Conservation (phyloP, 306 rosid species). For the Quercus dentata region DNA sequence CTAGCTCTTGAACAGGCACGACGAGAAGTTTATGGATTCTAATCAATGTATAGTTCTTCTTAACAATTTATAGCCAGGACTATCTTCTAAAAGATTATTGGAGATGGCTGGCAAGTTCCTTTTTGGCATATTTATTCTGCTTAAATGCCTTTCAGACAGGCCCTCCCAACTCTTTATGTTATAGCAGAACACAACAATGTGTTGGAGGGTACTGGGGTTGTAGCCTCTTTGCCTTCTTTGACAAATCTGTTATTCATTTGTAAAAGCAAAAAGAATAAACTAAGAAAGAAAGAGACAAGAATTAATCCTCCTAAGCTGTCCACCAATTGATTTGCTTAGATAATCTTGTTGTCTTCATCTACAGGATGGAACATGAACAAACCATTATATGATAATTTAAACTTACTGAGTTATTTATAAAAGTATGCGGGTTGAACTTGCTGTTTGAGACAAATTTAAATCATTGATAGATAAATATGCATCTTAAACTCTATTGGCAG, state of each 20-base stretch:
- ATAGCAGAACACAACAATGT: not conserved
- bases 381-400: not conserved
- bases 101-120: not conserved
- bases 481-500: conserved; percentile 41
- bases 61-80: not conserved
- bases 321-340: not conserved
- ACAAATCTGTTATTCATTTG: not conserved
- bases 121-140: not conserved
- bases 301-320: not conserved
- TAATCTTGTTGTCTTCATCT: not conserved
- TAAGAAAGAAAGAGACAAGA: not conserved
- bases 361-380: not conserved
- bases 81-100: not conserved
- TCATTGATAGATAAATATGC: not conserved
- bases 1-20: not conserved
- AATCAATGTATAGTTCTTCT: not conserved
- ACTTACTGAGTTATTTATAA: not conserved
- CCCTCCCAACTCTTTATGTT: not conserved
- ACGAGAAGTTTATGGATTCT: not conserved
- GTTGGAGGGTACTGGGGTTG: not conserved
- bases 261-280: not conserved
- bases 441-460: not conserved
- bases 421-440: not conserved
- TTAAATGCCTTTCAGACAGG: not conserved
- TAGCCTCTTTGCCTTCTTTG: not conserved